phyloP scores from a whole-genome alignment of 352 stramenopile species.

The Pythium guiyangense region DNA sequence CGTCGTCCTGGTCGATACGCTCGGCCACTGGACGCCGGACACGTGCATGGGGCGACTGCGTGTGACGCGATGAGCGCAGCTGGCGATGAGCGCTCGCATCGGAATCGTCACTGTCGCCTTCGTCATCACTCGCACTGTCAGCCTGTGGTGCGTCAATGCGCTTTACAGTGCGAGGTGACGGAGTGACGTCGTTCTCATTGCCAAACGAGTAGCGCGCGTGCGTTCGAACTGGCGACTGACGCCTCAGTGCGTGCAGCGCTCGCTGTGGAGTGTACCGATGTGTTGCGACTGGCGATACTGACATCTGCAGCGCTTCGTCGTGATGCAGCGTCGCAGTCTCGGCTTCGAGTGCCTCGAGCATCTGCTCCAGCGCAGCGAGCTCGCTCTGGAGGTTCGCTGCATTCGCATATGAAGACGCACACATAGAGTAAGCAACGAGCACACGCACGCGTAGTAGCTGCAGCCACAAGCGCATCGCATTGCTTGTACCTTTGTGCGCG shows the following conservation, averaged over 20 bases:
- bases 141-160: not conserved
- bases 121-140: not conserved
- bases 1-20: not conserved
- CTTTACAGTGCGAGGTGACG: not conserved
- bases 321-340: slow-evolving; percentile 23
- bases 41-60: not conserved
- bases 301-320: not conserved
- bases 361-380: slow-evolving; percentile 33
- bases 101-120: not conserved
- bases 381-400: slow-evolving; percentile 24
- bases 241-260: not conserved
- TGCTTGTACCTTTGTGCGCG: slow-evolving; percentile 11
- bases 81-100: no score
- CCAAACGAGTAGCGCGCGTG: slow-evolving; percentile 1
- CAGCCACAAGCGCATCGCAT: not conserved
- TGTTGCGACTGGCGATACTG: slow-evolving; percentile 4
- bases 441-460: not conserved
- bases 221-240: not conserved
- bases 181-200: slow-evolving; percentile 2
- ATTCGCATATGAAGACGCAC: not conserved
- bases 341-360: slow-evolving; percentile 32
- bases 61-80: not conserved
- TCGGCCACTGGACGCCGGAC: not conserved
- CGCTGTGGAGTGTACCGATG: not conserved
- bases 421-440: not conserved